A percentile compares a stretch with the other conserved stretches of the same genome.
These are phyloP conservation scores for Citrullus mucosospermus DNA, from an alignment of 306 rosid genomes.

Conservation along the genomic window DNA sequence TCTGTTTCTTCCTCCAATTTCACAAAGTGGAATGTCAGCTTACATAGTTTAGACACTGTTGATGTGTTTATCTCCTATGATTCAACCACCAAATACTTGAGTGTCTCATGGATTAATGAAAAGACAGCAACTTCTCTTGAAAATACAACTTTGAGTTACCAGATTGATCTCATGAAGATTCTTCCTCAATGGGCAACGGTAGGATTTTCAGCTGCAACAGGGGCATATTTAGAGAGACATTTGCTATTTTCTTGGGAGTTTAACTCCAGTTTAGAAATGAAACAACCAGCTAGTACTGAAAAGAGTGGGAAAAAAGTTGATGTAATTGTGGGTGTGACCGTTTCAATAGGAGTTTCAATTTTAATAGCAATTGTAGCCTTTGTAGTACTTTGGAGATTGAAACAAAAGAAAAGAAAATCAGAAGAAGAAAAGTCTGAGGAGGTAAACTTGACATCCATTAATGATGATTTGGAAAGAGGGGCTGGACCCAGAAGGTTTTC, in stretches of 20 bases:
- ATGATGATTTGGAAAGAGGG: neutral
- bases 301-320: neutral
- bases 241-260: neutral
- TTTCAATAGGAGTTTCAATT: neutral
- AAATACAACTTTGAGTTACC: neutral
- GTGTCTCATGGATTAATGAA: neutral
- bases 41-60: neutral
- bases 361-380: neutral
- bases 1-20: neutral
- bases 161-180: neutral
- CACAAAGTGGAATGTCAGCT: constrained; percentile 1
- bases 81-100: neutral
- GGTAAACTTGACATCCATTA: neutral
- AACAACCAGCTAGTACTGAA: neutral
- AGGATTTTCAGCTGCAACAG: constrained; percentile 2
- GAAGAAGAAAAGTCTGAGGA: neutral
- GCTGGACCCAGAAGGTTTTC: neutral
- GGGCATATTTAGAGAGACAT: neutral
- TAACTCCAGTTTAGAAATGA: neutral
- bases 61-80: constrained; percentile 2
- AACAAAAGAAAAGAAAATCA: neutral
- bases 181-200: neutral
- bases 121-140: neutral
- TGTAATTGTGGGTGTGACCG: neutral
- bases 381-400: neutral